These are phyloP conservation scores for Pseudohyphozyma bogoriensis DNA, from an alignment of 768 basidiomycete genomes.

Conservation along the genomic window DNA sequence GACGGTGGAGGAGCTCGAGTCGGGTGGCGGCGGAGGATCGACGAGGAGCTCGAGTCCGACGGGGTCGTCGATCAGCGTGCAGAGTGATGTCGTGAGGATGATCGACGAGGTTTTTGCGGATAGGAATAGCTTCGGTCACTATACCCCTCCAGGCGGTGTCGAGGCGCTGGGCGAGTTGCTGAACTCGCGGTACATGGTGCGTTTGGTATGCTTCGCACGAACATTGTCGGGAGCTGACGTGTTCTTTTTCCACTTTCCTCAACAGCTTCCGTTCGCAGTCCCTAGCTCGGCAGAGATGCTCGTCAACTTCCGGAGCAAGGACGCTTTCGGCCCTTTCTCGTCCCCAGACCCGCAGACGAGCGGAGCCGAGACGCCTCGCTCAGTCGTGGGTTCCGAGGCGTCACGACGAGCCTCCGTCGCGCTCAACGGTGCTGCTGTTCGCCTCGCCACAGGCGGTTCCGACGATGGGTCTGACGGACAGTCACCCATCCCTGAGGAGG, in stretches of 20 bases:
- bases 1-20: slow-evolving; percentile 7
- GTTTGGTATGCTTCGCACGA: slow-evolving; percentile 40
- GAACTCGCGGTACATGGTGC: slow-evolving; percentile 88
- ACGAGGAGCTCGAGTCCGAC: neutral
- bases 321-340: slow-evolving; percentile 24
- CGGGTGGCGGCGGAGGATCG: neutral
- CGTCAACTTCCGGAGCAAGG: slow-evolving; percentile 16
- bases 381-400: neutral
- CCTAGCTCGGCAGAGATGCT: slow-evolving; percentile 25
- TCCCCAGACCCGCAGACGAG: neutral
- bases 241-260: neutral
- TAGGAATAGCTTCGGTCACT: slow-evolving; percentile 49
- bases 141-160: slow-evolving; percentile 67
- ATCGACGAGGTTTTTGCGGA: slow-evolving; percentile 66
- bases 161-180: slow-evolving; percentile 80
- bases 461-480: neutral
- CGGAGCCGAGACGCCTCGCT: neutral
- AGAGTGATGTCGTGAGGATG: slow-evolving; percentile 52
- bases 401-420: neutral
- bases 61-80: slow-evolving; percentile 44
- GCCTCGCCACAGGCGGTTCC: neutral
- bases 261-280: slow-evolving; percentile 27
- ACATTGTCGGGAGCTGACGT: slow-evolving; percentile 4
- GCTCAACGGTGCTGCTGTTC: neutral
- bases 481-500: neutral